Evolutionary conservation across 2,329 filamentous ascomycete genomes (phyloP), one percentile per base, ranked within the genome.

Genomic region (Colletotrichum trifolii): DNA sequence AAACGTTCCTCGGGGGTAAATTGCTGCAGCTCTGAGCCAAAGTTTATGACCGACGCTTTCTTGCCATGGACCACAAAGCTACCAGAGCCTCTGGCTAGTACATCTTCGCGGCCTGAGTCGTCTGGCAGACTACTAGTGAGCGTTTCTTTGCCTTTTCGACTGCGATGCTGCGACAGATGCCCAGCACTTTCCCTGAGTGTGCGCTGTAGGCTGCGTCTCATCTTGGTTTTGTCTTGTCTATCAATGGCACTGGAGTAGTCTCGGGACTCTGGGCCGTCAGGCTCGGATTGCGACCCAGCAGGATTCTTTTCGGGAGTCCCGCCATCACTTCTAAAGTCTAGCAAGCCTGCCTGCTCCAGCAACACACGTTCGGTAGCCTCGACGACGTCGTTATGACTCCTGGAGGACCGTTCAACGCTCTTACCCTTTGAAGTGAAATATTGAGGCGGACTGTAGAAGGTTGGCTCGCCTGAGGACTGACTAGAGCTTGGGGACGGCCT

Each of bases 21-120:
- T 64, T 86, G 90, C 72, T 95, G 90, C 81, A 97, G 89, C 71
- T 97, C 95, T n/a, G 90, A 89, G 8, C 94, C 94, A 74, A 99
- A 96, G n/a, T 93, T 96, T 70, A 99, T 93, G 60, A 99, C 92
- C 1, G 94, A 97, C 3, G 96, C 96, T 78, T 99, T 98, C 82
- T 98, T 99, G 66, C 96, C 95, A 73, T 99, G 96, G 4, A 99
- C 90, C 4, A 96, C 97, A 76, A 99, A 99, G 71, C 93, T 97
- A 6, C 93, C 93, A 11, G 92, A 88, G 11, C 91, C 91, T 52
- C 96, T 89, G 7, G 91, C 83, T 11, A 99, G 83, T 10, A 91
- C 89, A 70, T 93, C 91, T 42, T 91, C 81, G 79, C 85, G 72
- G 68, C 76, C 45, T 36, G 70, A 80, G 15, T 87, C 86, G 39